Conservation (phyloP, 257 asterid genomes). For the Anisodus tanguticus region DNA sequence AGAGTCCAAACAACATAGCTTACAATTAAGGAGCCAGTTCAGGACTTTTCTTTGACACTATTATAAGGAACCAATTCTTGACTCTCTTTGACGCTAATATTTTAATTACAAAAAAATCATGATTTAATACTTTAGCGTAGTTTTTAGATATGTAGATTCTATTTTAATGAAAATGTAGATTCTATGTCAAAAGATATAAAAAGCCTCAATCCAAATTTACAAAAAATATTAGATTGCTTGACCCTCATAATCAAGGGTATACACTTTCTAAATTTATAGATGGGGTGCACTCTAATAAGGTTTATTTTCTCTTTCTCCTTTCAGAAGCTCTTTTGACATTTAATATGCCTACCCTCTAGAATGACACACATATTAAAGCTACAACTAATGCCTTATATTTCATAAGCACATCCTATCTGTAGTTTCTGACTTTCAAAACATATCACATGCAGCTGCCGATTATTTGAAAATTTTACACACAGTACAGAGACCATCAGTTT, state of each 20-base stretch:
- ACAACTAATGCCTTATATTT: not conserved
- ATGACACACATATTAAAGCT: not conserved
- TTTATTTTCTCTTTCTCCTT: constrained; percentile 3
- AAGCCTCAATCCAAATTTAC: not conserved
- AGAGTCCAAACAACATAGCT: too few relatives aligned
- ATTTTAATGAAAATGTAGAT: not conserved
- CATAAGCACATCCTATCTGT: constrained; percentile 18
- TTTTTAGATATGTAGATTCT: not conserved
- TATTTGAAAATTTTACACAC: constrained; percentile 9
- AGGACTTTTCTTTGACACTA: too few relatives aligned
- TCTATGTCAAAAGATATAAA: not conserved
- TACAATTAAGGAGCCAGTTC: too few relatives aligned
- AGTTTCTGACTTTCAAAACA: constrained; percentile 22
- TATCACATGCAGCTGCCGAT: not conserved
- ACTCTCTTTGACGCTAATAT: not conserved
- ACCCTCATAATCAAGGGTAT: not conserved
- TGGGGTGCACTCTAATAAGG: not conserved
- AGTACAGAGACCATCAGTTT: constrained; percentile 11
- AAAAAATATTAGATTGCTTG: not conserved
- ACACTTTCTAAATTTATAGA: not conserved
- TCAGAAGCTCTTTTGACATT: not conserved
- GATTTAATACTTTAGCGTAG: not conserved
- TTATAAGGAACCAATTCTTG: not conserved
- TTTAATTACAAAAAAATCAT: too few relatives aligned
- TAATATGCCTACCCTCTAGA: not conserved